These are phyloP conservation scores for Exophiala lecanii-corni DNA, from an alignment of 2,329 filamentous ascomycete genomes.

Conservation along the genomic window DNA sequence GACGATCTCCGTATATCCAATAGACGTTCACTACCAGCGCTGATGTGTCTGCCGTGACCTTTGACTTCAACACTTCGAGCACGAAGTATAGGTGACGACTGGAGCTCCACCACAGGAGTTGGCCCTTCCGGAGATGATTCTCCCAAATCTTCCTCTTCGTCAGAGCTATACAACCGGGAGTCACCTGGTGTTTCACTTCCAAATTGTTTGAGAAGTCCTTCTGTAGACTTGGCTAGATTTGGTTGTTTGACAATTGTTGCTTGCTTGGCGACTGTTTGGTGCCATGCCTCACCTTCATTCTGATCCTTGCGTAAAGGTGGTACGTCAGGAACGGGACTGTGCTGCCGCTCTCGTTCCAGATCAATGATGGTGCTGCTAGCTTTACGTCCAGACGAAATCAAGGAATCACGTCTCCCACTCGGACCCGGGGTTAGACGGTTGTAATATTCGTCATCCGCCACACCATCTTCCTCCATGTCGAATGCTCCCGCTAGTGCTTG, in stretches of 20 bases:
- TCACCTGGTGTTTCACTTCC: conserved; percentile 31
- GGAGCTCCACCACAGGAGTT: conserved; percentile 14
- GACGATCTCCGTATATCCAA: conserved; percentile 61
- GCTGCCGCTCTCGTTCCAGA: conserved; percentile 55
- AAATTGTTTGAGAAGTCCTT: conserved; percentile 55
- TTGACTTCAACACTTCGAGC: conserved; percentile 68
- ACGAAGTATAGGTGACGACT: conserved; percentile 35
- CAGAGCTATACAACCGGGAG: conserved; percentile 31
- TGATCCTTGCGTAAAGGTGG: conserved; percentile 20
- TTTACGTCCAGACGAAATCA: conserved; percentile 30
- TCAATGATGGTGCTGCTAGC: conserved; percentile 49
- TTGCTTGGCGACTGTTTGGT: conserved; percentile 50
- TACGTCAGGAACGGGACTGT: conserved; percentile 29
- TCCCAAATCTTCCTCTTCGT: conserved; percentile 27
- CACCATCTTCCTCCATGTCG: conserved; percentile 51
- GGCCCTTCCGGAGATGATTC: conserved; percentile 27
- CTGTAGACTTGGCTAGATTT: conserved; percentile 55
- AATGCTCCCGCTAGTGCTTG: conserved; percentile 26
- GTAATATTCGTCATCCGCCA: conserved; percentile 71
- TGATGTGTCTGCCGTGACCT: conserved; percentile 66
- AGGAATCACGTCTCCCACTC: conserved; percentile 38
- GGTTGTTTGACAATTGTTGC: conserved; percentile 62
- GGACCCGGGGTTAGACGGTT: conserved; percentile 49
- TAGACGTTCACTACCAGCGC: conserved; percentile 71
- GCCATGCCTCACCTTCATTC: conserved; percentile 41